Evolutionary conservation across 2,329 filamentous ascomycete species (phyloP).

Genomic region (Pseudogymnoascus sp.): DNA sequence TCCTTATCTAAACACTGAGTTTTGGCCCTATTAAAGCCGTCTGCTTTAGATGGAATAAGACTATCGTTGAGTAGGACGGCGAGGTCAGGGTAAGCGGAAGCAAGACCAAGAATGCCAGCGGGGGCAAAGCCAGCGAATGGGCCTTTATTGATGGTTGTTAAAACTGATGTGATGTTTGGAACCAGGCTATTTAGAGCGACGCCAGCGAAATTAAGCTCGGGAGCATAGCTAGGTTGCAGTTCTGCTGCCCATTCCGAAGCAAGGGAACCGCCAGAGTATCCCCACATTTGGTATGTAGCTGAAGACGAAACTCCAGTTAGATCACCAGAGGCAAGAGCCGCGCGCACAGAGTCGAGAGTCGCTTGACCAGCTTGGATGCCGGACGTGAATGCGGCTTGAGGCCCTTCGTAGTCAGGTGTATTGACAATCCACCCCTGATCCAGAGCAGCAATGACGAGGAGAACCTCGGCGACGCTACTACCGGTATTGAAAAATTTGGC

Average conservation of each 20-base stretch:
- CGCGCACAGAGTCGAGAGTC: constrained; percentile 18
- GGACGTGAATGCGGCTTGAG: constrained; percentile 10
- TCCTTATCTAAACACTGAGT: constrained; percentile 23
- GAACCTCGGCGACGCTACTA: neutral
- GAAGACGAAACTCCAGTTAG: neutral
- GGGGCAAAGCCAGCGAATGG: constrained; percentile 25
- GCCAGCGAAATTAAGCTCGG: constrained; percentile 41
- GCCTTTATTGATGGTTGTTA: constrained; percentile 28
- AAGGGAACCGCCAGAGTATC: constrained; percentile 46
- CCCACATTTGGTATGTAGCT: constrained; percentile 33
- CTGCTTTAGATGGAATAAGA: constrained; percentile 28
- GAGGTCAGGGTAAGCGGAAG: constrained; percentile 10
- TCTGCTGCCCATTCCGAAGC: constrained; percentile 45
- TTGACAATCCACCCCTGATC: constrained; percentile 16
- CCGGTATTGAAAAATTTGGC: neutral
- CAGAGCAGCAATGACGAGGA: constrained; percentile 9
- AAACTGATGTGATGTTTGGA: constrained; percentile 32
- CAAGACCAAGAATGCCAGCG: constrained; percentile 11
- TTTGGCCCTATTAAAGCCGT: constrained; percentile 26
- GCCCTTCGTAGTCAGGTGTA: constrained; percentile 20
- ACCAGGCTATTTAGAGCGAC: constrained; percentile 41
- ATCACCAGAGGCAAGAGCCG: constrained; percentile 10
- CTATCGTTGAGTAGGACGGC: constrained; percentile 7
- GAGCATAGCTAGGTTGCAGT: constrained; percentile 42
- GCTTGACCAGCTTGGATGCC: constrained; percentile 16